Conservation (phyloP, 768 basidiomycete species). For the Serendipita sp. region DNA sequence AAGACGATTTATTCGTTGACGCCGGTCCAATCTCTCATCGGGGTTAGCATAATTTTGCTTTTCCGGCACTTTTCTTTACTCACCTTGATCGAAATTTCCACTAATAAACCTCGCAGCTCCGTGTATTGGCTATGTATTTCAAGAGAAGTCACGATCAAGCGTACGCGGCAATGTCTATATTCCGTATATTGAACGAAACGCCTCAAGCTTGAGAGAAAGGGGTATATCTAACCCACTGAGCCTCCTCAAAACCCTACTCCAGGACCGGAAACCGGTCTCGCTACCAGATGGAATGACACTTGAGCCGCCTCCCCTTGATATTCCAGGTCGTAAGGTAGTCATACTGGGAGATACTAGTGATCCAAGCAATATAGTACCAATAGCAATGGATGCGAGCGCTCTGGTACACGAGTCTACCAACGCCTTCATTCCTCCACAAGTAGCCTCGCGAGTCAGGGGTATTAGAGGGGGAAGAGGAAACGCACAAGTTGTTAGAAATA, state of each 20-base stretch:
- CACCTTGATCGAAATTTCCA: background rate
- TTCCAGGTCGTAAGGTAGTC: slow-evolving; percentile 49
- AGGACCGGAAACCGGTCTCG: slow-evolving; percentile 12
- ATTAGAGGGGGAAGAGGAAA: slow-evolving; percentile 20
- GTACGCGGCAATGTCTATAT: slow-evolving; percentile 10
- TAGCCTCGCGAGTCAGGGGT: slow-evolving; percentile 38
- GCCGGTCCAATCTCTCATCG: slow-evolving; percentile 66
- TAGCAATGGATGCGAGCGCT: slow-evolving; percentile 50
- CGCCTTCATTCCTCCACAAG: slow-evolving; percentile 39
- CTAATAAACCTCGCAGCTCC: slow-evolving; percentile 32
- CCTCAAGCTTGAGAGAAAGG: slow-evolving; percentile 16
- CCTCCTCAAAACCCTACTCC: slow-evolving; percentile 15
- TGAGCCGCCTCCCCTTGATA: slow-evolving; percentile 14
- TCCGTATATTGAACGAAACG: slow-evolving; percentile 9
- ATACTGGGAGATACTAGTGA: slow-evolving; percentile 68
- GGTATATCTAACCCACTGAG: slow-evolving; percentile 15
- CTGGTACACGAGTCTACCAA: slow-evolving; percentile 80
- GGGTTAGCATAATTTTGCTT: slow-evolving; percentile 27
- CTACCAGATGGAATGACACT: slow-evolving; percentile 19
- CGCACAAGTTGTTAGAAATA: slow-evolving; percentile 37
- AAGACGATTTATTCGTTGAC: slow-evolving; percentile 38
- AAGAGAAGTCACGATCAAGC: slow-evolving; percentile 27
- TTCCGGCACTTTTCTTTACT: background rate
- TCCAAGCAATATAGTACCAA: slow-evolving; percentile 32
- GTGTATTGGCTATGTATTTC: slow-evolving; percentile 64